These are phyloP conservation scores for Pythium volutum DNA, from an alignment of 352 stramenopile species.

Conservation along the genomic window DNA sequence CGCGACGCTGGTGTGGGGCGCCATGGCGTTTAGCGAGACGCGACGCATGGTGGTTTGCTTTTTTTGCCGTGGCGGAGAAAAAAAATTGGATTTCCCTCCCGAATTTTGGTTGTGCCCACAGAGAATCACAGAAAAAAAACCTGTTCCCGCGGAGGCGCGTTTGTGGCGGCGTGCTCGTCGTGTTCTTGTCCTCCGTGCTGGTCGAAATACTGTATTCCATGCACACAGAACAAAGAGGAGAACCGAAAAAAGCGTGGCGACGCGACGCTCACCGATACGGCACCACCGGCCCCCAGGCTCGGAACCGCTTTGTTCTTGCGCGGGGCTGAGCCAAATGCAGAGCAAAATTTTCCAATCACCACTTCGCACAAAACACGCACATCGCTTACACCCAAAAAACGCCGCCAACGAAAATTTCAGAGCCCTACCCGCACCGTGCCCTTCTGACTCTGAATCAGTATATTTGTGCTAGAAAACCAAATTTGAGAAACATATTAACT, in stretches of 20 bases:
- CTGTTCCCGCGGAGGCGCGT: neutral
- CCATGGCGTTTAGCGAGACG: constrained; percentile 1
- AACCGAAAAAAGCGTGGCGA: neutral
- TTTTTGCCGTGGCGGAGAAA: too few species aligned
- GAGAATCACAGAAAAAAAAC: neutral
- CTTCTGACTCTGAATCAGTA: constrained; percentile 8
- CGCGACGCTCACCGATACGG: neutral
- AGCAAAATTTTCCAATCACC: constrained; percentile 9
- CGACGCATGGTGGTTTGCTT: constrained; percentile 2
- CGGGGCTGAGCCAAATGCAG: neutral
- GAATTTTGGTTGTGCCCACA: neutral
- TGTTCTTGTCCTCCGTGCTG: neutral
- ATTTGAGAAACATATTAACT: constrained; percentile 1
- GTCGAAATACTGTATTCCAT: neutral
- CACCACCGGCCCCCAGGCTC: too few species aligned
- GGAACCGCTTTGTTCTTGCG: neutral
- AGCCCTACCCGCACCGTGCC: constrained; percentile 45
- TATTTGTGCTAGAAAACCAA: neutral
- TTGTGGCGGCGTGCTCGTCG: neutral
- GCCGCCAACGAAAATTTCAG: constrained; percentile 59
- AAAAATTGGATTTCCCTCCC: neutral
- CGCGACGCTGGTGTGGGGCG: neutral
- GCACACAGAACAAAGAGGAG: neutral
- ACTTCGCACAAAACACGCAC: constrained; percentile 10
- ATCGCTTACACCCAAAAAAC: constrained; percentile 22